A percentile compares a stretch with the other conserved stretches of the same genome.
phyloP scores from a whole-genome alignment of 345 rosid genomes.

The Odontarrhena argentea region DNA sequence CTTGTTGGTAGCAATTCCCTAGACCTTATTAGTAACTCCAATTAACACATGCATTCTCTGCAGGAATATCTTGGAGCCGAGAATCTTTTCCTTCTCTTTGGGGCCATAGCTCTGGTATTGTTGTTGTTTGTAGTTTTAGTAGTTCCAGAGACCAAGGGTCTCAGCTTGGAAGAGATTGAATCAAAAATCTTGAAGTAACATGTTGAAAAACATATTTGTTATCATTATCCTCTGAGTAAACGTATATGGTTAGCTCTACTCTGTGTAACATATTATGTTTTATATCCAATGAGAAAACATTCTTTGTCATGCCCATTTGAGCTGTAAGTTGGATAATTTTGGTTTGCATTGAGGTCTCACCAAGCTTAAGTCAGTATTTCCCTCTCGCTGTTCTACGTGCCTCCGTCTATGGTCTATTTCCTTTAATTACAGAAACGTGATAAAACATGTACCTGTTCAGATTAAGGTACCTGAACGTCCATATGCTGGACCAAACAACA shows the following conservation, averaged over 20 bases:
- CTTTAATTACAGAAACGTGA: background rate
- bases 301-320: constrained; percentile 1
- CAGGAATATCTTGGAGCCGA: constrained; percentile 88
- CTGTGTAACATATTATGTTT: constrained; percentile 7
- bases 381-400: background rate
- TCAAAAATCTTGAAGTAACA: constrained; percentile 76
- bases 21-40: constrained; percentile 12
- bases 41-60: constrained; percentile 38
- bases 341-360: background rate
- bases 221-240: background rate
- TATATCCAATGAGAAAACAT: background rate
- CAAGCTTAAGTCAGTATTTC: background rate
- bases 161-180: constrained; percentile 95
- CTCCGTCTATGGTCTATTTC: background rate
- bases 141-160: constrained; percentile 96
- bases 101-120: constrained; percentile 70
- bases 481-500: constrained; percentile 9
- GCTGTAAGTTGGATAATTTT: background rate
- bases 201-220: constrained; percentile 22
- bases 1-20: background rate
- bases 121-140: constrained; percentile 54
- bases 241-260: background rate
- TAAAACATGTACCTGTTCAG: background rate
- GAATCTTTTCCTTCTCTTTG: constrained; percentile 86
- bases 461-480: background rate